Evolutionary conservation across 2,329 filamentous ascomycete species (phyloP).

Genomic region (Byssochlamys sp.): DNA sequence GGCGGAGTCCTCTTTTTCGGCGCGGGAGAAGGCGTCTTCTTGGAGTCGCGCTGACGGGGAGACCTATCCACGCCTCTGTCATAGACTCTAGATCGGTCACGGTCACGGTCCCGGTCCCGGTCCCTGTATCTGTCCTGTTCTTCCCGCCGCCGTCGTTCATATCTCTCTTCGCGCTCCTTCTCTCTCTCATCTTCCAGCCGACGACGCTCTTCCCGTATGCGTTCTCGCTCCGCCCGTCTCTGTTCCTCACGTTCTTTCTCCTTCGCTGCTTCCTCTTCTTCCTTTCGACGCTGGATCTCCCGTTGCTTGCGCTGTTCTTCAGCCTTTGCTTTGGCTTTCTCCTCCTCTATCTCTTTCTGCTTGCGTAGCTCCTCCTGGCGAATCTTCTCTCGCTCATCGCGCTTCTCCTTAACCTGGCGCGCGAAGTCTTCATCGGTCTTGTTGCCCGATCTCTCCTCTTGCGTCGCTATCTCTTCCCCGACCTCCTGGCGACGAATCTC

Average conservation of each 20-base stretch:
- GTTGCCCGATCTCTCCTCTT: constrained; percentile 46
- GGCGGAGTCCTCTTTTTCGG: constrained; percentile 24
- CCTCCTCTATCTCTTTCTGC: constrained; percentile 43
- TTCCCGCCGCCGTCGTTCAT: constrained; percentile 34
- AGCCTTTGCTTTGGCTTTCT: constrained; percentile 29
- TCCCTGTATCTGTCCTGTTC: constrained; percentile 39
- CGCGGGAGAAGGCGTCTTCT: constrained; percentile 21
- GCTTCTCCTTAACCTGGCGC: constrained; percentile 43
- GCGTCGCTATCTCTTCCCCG: constrained; percentile 46
- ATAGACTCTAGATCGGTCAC: constrained; percentile 22
- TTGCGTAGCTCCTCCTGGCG: constrained; percentile 43
- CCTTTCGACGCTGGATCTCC: constrained; percentile 35
- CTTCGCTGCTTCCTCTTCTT: constrained; percentile 38
- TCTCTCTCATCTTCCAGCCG: constrained; percentile 44
- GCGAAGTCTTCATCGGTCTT: constrained; percentile 55
- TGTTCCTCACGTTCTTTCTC: constrained; percentile 43
- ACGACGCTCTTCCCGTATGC: constrained; percentile 44
- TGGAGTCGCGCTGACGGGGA: constrained; percentile 19
- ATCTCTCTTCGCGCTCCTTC: constrained; percentile 40
- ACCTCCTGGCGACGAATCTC: constrained; percentile 50
- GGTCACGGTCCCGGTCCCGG: constrained; percentile 26
- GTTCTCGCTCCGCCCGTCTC: constrained; percentile 41
- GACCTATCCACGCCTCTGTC: constrained; percentile 4
- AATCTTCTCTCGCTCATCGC: constrained; percentile 42
- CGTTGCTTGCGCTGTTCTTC: constrained; percentile 36